These are phyloP conservation scores for Suhomyces faveliae DNA, from an alignment of 805 yeast genomes.

Conservation along the genomic window DNA sequence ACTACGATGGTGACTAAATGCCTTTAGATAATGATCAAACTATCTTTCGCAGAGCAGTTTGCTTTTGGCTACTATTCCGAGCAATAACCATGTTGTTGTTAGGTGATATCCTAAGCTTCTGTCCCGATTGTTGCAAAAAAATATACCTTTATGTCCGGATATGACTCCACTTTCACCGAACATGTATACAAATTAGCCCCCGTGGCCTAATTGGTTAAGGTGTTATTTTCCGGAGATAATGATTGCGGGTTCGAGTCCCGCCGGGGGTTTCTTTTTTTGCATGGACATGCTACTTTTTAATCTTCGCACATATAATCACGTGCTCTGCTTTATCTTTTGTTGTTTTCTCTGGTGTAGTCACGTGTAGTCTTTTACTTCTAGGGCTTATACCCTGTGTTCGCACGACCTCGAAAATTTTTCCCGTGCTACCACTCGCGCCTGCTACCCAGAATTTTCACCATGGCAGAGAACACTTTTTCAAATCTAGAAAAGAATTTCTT, in stretches of 20 bases:
- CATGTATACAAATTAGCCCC: constrained; percentile 38
- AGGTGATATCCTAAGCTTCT: too few relatives aligned
- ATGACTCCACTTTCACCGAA: background rate
- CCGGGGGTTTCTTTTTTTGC: constrained; percentile 49
- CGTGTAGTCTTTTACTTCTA: background rate
- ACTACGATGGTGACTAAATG: too few relatives aligned
- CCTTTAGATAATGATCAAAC: too few relatives aligned
- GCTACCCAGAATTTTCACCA: constrained; percentile 5
- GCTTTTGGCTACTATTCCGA: too few relatives aligned
- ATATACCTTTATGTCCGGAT: too few relatives aligned
- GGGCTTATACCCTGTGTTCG: constrained; percentile 7
- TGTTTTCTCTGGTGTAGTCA: background rate
- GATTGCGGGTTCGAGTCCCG: constrained; percentile 83
- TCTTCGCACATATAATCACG: too few relatives aligned
- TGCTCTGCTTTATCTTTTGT: too few relatives aligned
- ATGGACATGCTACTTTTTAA: too few relatives aligned
- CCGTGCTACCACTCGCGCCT: constrained; percentile 6
- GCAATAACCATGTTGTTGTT: too few relatives aligned
- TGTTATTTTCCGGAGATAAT: constrained; percentile 68
- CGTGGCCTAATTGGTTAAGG: constrained; percentile 77
- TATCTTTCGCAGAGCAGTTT: too few relatives aligned
- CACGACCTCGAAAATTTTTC: constrained; percentile 9
- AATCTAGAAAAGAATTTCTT: constrained; percentile 1
- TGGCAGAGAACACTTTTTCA: constrained; percentile 6
- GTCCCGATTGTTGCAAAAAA: too few relatives aligned